Conservation (phyloP, 1,284 basidiomycete genomes). For the Bjerkandera adusta region DNA sequence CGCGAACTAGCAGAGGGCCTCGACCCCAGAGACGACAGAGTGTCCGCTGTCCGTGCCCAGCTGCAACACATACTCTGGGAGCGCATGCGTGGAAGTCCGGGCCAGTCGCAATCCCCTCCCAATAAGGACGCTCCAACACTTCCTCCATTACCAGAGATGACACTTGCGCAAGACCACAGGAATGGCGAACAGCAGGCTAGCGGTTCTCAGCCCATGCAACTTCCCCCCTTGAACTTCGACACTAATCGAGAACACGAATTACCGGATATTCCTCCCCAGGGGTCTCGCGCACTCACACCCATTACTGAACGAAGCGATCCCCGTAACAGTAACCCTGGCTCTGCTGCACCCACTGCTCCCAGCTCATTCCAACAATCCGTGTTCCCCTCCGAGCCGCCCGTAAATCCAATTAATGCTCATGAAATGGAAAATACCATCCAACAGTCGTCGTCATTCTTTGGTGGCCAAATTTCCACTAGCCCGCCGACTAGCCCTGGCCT, state of each 20-base stretch:
- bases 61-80: constrained; percentile 65
- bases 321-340: constrained; percentile 23
- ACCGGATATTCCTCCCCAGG: constrained; percentile 11
- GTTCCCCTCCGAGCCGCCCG: too few relatives aligned
- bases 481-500: constrained; percentile 21
- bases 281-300: constrained; percentile 28
- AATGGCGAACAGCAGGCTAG: background rate
- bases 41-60: constrained; percentile 63
- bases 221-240: constrained; percentile 34
- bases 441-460: constrained; percentile 1
- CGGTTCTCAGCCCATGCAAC: constrained; percentile 23
- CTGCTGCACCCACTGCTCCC: constrained; percentile 10
- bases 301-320: constrained; percentile 31
- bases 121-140: constrained; percentile 21
- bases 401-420: too few relatives aligned
- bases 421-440: background rate
- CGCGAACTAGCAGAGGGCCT: constrained; percentile 79
- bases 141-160: constrained; percentile 25
- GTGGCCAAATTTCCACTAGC: background rate
- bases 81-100: constrained; percentile 51
- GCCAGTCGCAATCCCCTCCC: constrained; percentile 15
- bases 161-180: constrained; percentile 7
- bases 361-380: too few relatives aligned
- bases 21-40: constrained; percentile 78
- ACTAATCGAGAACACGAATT: constrained; percentile 11